phyloP scores from a whole-genome alignment of 2,329 filamentous ascomycete species.

The Penicillium griseofulvum region DNA sequence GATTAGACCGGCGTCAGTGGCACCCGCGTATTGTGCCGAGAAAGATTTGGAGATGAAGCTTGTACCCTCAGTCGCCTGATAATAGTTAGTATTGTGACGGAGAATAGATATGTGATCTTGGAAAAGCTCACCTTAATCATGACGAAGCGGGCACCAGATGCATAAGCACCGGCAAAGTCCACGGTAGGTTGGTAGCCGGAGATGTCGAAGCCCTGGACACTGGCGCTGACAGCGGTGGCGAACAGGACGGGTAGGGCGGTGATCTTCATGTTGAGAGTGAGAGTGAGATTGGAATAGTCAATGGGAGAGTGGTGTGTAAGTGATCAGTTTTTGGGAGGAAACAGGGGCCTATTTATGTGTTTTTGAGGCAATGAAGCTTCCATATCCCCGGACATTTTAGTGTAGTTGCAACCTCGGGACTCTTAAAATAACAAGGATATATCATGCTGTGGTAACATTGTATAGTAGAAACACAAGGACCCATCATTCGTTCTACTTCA shows the following conservation, averaged over 20 bases:
- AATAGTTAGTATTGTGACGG: conserved; percentile 1
- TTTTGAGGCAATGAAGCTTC: background rate
- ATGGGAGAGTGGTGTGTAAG: background rate
- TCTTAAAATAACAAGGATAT: background rate
- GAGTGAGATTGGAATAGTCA: background rate
- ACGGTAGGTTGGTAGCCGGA: conserved; percentile 30
- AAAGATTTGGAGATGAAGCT: conserved; percentile 48
- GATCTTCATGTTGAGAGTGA: conserved; percentile 17
- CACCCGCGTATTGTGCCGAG: conserved; percentile 50
- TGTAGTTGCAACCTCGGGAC: background rate
- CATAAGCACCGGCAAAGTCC: conserved; percentile 29
- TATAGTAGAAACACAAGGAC: background rate
- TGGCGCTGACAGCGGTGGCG: conserved; percentile 20
- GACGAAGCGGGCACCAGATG: conserved; percentile 31
- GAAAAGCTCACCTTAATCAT: conserved; percentile 31
- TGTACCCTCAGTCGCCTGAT: conserved; percentile 54
- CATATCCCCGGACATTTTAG: background rate
- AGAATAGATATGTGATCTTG: background rate
- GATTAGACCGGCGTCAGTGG: conserved; percentile 53
- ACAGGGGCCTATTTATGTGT: background rate
- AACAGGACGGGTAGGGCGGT: conserved; percentile 14
- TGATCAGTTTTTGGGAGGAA: background rate
- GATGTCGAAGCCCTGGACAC: conserved; percentile 36
- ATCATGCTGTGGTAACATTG: background rate
- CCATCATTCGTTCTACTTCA: background rate